Base-by-base conservation (phyloP, 805 yeast genomes). In the Metschnikowia proteae region DNA sequence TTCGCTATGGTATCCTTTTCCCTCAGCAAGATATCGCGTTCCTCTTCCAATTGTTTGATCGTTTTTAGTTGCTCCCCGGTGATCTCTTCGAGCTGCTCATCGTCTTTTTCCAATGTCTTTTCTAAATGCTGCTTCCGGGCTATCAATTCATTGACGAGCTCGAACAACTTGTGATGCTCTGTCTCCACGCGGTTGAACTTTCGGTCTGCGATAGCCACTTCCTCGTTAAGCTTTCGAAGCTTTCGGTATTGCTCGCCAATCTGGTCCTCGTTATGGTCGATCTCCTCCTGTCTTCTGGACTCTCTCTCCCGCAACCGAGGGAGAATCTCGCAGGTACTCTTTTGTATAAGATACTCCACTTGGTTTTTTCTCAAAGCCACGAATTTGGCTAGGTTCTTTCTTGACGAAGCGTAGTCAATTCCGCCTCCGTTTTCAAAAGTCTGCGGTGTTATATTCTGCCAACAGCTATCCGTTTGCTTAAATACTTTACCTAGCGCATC, bases 231-330 rank as follows among this genome's bases (percentile, higher is more conserved):
- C 8, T 53, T 61, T 33, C 68, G 68, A 22, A 66, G 57, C 32
- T 61, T 60, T 43, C 75, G 73, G 57, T 74, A 80, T 8, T 59
- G 47, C 1, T 60, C 62, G 3, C 79, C 83, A 26, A 76, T 71
- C 30, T 64, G 60, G 2, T 63, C 66, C 44, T 71, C 76, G 40
- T 65, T 66, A 1, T 51, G 47, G 52, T 73, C 78, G 33, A 61
- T 62, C 13, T 59, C 53, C 3, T 59, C 46, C 48, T 73, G 78
- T 22, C 72, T 51, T 33, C 53, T 47, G 0, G 71, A 57, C 48
- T 71, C 75, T 3, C 46, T 33, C 10, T 47, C 47, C 38, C 72
- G 54, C 2, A 58, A 50, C 2, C 44, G 38, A 0, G 70, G 68
- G 3, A 71, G 45, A 7, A 51, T 50, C 5, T 50, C 45, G 2